Percentiles rank a stretch among this genome's conserved stretches.
Evolutionary conservation across 352 stramenopile genomes (phyloP).

Genomic region (Pythium graminicola): DNA sequence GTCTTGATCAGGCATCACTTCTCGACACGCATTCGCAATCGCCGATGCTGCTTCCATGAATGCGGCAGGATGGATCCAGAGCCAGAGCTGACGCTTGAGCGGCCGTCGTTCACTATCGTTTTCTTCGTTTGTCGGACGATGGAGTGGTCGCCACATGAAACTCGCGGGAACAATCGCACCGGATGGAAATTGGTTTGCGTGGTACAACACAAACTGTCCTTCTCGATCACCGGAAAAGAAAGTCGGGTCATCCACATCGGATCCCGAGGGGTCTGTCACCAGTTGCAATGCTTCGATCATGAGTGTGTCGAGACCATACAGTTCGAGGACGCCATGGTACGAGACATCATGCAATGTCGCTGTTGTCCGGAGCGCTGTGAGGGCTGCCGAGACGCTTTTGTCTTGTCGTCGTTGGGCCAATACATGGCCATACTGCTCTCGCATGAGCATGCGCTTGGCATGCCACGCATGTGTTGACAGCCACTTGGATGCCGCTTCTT

Average conservation of each 20-base stretch:
- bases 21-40: slow-evolving; percentile 46
- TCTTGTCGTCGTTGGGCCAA: slow-evolving; percentile 42
- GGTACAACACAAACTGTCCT: slow-evolving; percentile 47
- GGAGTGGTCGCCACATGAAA: slow-evolving; percentile 66
- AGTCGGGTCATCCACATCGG: slow-evolving; percentile 46
- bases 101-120: slow-evolving; percentile 28
- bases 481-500: slow-evolving; percentile 27
- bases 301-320: slow-evolving; percentile 47
- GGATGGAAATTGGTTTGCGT: slow-evolving; percentile 42
- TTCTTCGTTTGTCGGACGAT: slow-evolving; percentile 1
- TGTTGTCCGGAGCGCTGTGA: slow-evolving; percentile 45
- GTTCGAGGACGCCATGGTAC: slow-evolving; percentile 63
- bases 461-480: slow-evolving; percentile 70
- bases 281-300: slow-evolving; percentile 57
- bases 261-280: slow-evolving; percentile 57
- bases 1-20: slow-evolving; percentile 34
- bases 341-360: slow-evolving; percentile 54
- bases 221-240: slow-evolving; percentile 51
- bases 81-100: slow-evolving; percentile 64
- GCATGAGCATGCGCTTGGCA: slow-evolving; percentile 71
- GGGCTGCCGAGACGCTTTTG: slow-evolving; percentile 56
- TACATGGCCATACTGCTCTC: slow-evolving; percentile 37
- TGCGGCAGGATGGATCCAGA: slow-evolving; percentile 71
- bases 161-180: slow-evolving; percentile 62
- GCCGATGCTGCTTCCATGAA: slow-evolving; percentile 66